A percentile compares a stretch with the other conserved stretches of the same genome.
These are phyloP conservation scores for Plasmodium billcollinsi DNA, from an alignment of 169 alveolate genomes.

Conservation along the genomic window DNA sequence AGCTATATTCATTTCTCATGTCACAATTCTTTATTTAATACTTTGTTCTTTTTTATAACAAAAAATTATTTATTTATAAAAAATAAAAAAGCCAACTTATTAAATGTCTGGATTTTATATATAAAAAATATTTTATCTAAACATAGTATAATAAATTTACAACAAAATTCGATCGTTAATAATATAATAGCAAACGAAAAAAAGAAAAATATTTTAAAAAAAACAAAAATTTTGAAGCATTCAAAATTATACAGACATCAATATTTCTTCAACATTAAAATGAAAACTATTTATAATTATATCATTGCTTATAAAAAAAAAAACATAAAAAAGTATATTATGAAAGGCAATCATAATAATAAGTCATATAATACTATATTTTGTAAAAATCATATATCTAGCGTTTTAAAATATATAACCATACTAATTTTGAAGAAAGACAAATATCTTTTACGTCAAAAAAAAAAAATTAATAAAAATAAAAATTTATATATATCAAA, in stretches of 20 bases:
- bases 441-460: conserved; percentile 18
- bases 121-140: conserved; percentile 3
- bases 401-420: conserved; percentile 45
- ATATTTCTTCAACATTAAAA: conserved; percentile 18
- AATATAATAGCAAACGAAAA: neutral
- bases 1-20: conserved; percentile 14
- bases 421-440: conserved; percentile 38
- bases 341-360: neutral
- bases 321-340: neutral
- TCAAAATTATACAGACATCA: conserved; percentile 38
- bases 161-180: neutral
- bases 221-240: neutral
- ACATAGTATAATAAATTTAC: neutral
- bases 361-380: conserved; percentile 20
- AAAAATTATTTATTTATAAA: conserved; percentile 36
- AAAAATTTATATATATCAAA: conserved; percentile 50
- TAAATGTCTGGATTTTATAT: conserved; percentile 26
- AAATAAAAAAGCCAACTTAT: conserved; percentile 3
- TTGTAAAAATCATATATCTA: conserved; percentile 42
- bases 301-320: conserved; percentile 10
- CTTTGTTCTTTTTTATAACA: conserved; percentile 51
- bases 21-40: conserved; percentile 21
- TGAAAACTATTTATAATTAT: conserved; percentile 29
- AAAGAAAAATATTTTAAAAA: neutral
- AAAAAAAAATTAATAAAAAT: neutral